Conservation (phyloP, 2,329 filamentous ascomycete species). For the Microcera coccophila region DNA sequence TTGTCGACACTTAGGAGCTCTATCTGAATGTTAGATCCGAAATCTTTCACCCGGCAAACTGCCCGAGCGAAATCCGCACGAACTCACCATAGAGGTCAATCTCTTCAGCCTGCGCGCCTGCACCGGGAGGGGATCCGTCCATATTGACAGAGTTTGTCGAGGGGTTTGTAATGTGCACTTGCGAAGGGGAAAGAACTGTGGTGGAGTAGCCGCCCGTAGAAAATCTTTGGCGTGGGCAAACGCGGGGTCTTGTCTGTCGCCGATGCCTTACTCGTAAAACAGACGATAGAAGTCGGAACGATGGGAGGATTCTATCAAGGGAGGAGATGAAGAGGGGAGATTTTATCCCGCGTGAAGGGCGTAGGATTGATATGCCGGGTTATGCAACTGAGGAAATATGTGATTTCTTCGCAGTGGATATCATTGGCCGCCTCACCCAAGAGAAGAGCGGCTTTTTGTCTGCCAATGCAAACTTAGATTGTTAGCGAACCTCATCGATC, state of each 20-base stretch:
- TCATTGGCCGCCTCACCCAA: no score
- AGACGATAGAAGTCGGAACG: no score
- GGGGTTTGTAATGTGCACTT: constrained; percentile 23
- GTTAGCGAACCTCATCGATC: no score
- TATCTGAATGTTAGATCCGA: constrained; percentile 35
- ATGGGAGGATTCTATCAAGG: no score
- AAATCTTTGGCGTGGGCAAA: constrained; percentile 23
- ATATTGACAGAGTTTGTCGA: constrained; percentile 15
- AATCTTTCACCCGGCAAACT: constrained; percentile 1
- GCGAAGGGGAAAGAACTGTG: constrained; percentile 28
- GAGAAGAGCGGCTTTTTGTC: no score
- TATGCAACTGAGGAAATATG: no score
- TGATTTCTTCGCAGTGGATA: no score
- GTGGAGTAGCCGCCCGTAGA: constrained; percentile 10
- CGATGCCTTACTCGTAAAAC: no score
- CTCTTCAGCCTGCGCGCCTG: constrained; percentile 36
- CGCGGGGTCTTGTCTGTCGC: constrained; percentile 16
- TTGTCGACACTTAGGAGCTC: constrained; percentile 75
- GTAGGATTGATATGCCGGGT: no score
- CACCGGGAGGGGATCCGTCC: constrained; percentile 23
- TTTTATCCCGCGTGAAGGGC: no score
- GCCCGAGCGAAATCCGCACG: not conserved
- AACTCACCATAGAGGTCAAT: constrained; percentile 60
- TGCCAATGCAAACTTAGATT: no score
- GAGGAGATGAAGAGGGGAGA: no score